phyloP scores from a whole-genome alignment of 2,329 filamentous ascomycete genomes.

The Sordariomycetes sp. region DNA sequence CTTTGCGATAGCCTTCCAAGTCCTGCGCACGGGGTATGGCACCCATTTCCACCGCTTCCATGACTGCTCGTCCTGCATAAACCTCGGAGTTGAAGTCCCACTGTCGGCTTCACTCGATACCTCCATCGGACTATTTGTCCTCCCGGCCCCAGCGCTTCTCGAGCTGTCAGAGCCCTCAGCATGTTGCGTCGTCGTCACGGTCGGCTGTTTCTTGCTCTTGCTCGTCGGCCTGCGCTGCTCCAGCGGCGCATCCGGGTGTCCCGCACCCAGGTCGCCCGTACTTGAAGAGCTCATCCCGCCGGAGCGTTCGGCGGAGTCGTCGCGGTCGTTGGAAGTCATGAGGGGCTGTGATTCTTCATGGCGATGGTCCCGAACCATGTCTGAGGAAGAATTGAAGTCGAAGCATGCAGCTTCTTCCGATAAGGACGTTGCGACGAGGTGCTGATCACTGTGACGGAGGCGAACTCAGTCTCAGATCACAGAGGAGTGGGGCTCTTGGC shows the following conservation, averaged over 20 bases:
- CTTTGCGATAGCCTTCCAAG: constrained; percentile 26
- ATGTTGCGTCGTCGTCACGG: background rate
- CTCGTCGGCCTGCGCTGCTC: constrained; percentile 6
- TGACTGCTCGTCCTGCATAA: constrained; percentile 43
- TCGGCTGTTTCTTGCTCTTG: background rate
- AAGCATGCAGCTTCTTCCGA: background rate
- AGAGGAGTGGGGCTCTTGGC: too few relatives aligned
- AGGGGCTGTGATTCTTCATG: constrained; percentile 28
- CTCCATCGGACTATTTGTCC: constrained; percentile 21
- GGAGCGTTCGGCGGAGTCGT: constrained; percentile 18
- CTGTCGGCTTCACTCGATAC: constrained; percentile 31
- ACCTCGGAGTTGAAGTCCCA: constrained; percentile 44
- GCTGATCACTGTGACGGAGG: too few relatives aligned
- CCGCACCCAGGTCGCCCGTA: constrained; percentile 2
- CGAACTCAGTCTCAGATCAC: too few relatives aligned
- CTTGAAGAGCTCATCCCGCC: background rate
- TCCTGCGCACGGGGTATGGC: constrained; percentile 43
- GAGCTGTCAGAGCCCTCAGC: background rate
- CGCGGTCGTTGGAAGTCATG: constrained; percentile 25
- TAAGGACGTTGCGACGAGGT: too few relatives aligned
- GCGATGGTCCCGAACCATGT: constrained; percentile 18
- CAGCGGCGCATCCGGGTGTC: constrained; percentile 34
- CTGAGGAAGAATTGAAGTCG: constrained; percentile 2
- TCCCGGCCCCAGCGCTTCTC: constrained; percentile 10
- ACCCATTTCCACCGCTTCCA: constrained; percentile 48